Base-by-base conservation (phyloP, 2,329 filamentous ascomycete genomes). In the Sclerotiophoma versabilis region DNA sequence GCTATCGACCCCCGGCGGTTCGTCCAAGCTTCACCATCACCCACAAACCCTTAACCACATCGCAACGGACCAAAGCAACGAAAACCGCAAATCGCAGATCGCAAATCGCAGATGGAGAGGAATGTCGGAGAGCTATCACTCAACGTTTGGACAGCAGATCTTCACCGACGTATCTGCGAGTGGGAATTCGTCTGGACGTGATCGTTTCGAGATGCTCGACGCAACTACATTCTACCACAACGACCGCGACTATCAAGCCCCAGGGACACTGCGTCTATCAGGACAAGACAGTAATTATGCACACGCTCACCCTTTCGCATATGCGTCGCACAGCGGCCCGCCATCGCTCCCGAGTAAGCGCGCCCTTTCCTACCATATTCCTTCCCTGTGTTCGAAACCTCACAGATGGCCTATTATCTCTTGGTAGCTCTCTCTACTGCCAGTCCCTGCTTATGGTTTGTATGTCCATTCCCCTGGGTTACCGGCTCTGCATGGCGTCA, bases 121-220 rank as follows among this genome's bases (percentile, higher is more conserved):
- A 66, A 74, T 74, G 71, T 72, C 70, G 54, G 68, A 65, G 43
- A 64, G 60, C 58, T 65, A 65, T 62, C 59, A 58, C 59, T 62
- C 66, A 68, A 62, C 59, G 54, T 66, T 70, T 75, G 71, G 71
- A 64, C 65, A 63, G 64, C 71, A 64, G 71, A 73, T 69, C 65
- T 74, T 69, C 70, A 70, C 62, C 65, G 68, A 68, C 59, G 60
- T 53, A 37, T 66, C 64, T 75, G 72, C 68, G 58, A 73, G 58
- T 70, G 68, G 63, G 72, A 75, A 59, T 75, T 75, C 66, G 68
- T 74, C 67, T 75, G 72, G 72, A 73, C 66, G 66, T 74, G 71
- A 75, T 53, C 60, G 58, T 12, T 69, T 68, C 68, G 62, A 65
- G 43, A 58, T 63, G 25, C 61, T 71, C 46, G 68, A 67, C 49